These are phyloP conservation scores for Cryptococcus sp. DNA, from an alignment of 1,284 basidiomycete species.

Conservation along the genomic window DNA sequence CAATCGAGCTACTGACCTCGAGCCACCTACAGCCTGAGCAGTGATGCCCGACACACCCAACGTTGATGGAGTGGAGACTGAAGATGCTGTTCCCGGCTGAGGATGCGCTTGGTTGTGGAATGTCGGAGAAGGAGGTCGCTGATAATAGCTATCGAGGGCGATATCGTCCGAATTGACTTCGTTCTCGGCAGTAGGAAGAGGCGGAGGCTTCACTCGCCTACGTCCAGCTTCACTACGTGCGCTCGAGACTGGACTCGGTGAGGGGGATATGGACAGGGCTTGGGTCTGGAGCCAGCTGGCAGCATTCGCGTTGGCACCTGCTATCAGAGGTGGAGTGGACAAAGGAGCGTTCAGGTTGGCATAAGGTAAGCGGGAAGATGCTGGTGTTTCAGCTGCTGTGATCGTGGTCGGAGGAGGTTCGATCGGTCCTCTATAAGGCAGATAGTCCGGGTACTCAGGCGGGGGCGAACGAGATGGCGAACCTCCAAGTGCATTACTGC, in stretches of 20 bases:
- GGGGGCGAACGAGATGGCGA: constrained; percentile 13
- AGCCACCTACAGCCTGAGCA: not conserved
- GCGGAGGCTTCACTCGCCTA: not conserved
- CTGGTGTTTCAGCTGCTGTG: not conserved
- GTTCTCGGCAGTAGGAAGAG: not conserved
- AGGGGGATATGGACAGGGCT: not conserved
- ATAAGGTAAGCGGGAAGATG: not conserved
- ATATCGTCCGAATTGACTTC: constrained; percentile 14
- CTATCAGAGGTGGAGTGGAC: constrained; percentile 14
- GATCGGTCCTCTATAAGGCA: constrained; percentile 42
- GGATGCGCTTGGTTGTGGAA: not conserved
- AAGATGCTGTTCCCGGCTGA: not conserved
- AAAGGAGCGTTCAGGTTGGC: not conserved
- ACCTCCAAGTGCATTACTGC: not conserved
- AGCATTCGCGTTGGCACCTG: constrained; percentile 8
- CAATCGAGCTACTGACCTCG: not conserved
- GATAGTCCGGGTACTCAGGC: constrained; percentile 41
- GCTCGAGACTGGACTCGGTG: constrained; percentile 3
- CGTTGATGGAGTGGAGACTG: not conserved
- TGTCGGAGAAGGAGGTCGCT: not conserved
- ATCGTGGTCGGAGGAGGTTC: constrained; percentile 14
- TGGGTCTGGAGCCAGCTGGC: constrained; percentile 7
- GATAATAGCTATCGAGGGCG: constrained; percentile 12
- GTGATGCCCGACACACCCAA: not conserved
- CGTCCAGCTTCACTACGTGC: not conserved